Base-by-base conservation (phyloP, 2,329 filamentous ascomycete genomes). In the Verticillium dahliae region DNA sequence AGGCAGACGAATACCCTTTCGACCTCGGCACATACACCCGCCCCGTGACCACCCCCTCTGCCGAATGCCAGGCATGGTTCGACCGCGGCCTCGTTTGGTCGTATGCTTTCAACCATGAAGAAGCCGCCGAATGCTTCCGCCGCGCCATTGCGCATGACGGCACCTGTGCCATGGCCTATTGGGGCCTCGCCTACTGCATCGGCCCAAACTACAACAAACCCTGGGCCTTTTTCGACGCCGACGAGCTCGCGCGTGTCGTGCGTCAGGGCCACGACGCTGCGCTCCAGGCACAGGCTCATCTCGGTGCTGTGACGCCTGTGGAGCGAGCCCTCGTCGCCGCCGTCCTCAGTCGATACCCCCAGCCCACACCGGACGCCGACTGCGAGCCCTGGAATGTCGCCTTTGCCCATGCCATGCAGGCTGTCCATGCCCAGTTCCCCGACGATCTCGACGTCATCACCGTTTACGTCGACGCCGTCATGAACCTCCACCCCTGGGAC, bases 131-230 rank as follows among this genome's bases (percentile, higher is more conserved):
- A 50, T 91, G 88, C 73, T 91, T 90, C 67, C 76, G 86, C 67
- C 75, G 76, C 9, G 86, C 85, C n/a, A 80, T 85, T 37, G 70
- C 72, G 1, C 69, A 76, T 56, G 88, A 91, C 63, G 64, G 74
- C 0, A 65, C 71, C 2, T 89, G 84, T 62, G 80, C 82, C 35
- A 85, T 90, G 78, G 87, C 85, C 3, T 82, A 88, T 67, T 91
- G 88, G 88, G 88, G 88, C 0, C 74, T 90, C 4, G 86, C 90
- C 0, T 92, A 90, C 70, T 79, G 87, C 1, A 75, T 90, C 0
- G 90, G 90, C 0, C 90, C 90, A 3, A 92, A 94, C 69, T 87
- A 87, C 72, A 85, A 93, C 75, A 91, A 92, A 69, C 86, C 90
- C 0, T 92, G 90, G 90, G 82, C 85, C 34, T 80, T 85, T 31